Conservation (phyloP, 2,329 filamentous ascomycete genomes). For the Boeremia lycopersici region DNA sequence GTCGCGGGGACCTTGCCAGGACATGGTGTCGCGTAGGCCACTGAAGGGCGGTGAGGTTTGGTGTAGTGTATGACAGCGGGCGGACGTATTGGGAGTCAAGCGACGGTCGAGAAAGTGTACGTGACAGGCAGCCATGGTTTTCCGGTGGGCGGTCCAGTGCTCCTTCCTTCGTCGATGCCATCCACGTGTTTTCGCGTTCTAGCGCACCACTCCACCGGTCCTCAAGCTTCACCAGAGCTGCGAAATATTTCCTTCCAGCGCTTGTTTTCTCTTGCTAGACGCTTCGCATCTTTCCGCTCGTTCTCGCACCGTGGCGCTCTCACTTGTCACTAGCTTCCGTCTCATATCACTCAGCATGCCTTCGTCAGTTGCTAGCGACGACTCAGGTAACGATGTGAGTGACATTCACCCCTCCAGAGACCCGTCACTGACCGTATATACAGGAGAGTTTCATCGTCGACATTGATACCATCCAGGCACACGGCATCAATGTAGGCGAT, state of each 20-base stretch:
- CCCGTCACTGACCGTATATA: not conserved
- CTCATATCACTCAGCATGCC: slow-evolving; percentile 30
- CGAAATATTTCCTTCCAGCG: slow-evolving; percentile 9
- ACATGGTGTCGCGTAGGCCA: not conserved
- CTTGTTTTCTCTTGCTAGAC: not conserved
- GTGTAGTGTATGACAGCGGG: not conserved
- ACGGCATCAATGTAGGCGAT: slow-evolving; percentile 69
- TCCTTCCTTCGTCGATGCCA: slow-evolving; percentile 21
- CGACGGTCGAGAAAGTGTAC: not conserved
- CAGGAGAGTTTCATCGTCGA: slow-evolving; percentile 66
- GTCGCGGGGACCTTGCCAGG: slow-evolving; percentile 2
- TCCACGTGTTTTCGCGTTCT: slow-evolving; percentile 25
- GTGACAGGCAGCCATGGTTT: not conserved
- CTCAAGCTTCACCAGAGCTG: slow-evolving; percentile 1
- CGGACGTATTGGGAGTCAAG: not conserved
- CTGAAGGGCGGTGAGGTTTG: not conserved
- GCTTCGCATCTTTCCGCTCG: not conserved
- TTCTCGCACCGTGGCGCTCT: slow-evolving; percentile 10
- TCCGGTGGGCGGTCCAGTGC: not conserved
- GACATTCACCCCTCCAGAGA: not conserved
- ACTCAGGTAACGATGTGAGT: slow-evolving; percentile 57
- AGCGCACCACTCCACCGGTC: slow-evolving; percentile 17
- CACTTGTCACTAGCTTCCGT: slow-evolving; percentile 2
- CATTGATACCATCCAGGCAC: slow-evolving; percentile 69
- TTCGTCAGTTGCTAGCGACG: slow-evolving; percentile 59